A percentile compares a stretch with the other conserved stretches of the same genome.
These are phyloP conservation scores for Entomortierella parvispora DNA, from an alignment of 192 early-diverging fungal genomes.

Conservation along the genomic window DNA sequence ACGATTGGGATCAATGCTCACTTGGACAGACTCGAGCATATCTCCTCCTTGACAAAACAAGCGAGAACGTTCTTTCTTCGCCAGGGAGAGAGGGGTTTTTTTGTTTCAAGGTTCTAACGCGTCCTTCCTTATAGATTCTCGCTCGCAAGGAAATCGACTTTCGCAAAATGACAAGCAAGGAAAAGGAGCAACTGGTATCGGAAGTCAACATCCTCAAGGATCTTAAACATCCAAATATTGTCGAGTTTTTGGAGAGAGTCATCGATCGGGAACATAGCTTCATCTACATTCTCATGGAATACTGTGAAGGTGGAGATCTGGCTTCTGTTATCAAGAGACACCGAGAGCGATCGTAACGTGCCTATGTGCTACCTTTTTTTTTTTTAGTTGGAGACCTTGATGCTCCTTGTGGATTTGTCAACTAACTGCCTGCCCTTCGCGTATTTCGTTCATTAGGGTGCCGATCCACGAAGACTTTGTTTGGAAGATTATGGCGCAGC, in stretches of 20 bases:
- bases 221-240: conserved; percentile 77
- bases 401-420: neutral
- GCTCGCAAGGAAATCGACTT: conserved; percentile 86
- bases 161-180: conserved; percentile 76
- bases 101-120: neutral
- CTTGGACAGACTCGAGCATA: too few relatives aligned
- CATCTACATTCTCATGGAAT: conserved; percentile 86
- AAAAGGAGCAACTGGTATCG: conserved; percentile 77
- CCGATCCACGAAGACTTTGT: conserved; percentile 71
- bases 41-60: too few relatives aligned
- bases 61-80: too few relatives aligned
- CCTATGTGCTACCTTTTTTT: neutral
- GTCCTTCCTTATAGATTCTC: conserved; percentile 58
- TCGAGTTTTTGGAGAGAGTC: conserved; percentile 74
- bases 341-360: conserved; percentile 62
- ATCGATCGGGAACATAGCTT: conserved; percentile 72
- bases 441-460: conserved; percentile 42
- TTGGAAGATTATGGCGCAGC: conserved; percentile 74
- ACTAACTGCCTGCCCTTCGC: neutral
- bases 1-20: too few relatives aligned
- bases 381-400: neutral
- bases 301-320: conserved; percentile 81
- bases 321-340: conserved; percentile 71
- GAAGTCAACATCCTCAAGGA: conserved; percentile 82
- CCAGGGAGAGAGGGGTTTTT: neutral